Base-by-base conservation (phyloP, 176 grass and related monocot species). In the Dactylis glomerata region DNA sequence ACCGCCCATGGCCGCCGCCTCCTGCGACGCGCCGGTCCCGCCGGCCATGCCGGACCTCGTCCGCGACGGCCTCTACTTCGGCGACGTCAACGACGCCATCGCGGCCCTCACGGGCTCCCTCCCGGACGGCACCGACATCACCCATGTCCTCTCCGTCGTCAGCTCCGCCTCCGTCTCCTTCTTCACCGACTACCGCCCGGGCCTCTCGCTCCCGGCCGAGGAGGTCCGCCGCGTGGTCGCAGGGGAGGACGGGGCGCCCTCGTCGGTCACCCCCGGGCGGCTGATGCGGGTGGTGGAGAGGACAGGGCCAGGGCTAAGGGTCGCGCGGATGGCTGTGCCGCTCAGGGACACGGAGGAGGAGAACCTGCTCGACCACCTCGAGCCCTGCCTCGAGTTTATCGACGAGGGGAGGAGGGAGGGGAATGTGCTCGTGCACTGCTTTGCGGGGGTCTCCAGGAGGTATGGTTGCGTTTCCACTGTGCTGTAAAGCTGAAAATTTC, bases 401-500 rank as follows among this genome's bases (percentile, higher is more conserved):
- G 92, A 97, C 1, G 46, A 91, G 57, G 91, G 91, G 4, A 89
- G 89, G 87, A 88, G 84, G 64, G 89, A 58, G 16, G 92, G 91
- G 32, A 83, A 57, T 6, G 95, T 93, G 16, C 82, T 95, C 32
- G 95, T 98, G 38, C 95, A 98, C 85, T 95, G 95, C 89, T 95
- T 91, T 51, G 92, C 95, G 2, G 95, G 92, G 14, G 92, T 95
- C 27, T 98, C 92, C 2, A 85, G 95, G 82, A 98, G 95, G 95
- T 98, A 89, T 11, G 15, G 12, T 10, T 58, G 68, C 23, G 4
- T 44, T n/a, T 17, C 10, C 10, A 41, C 3, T 41, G 32, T 41
- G 23, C 1, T 34, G 14, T 54, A 3, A 30, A 17, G 2, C 20
- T 49, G 32, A 30, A 1, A 63, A 62, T 10, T 49, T 10, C 73